Evolutionary conservation across 805 yeast genomes (phyloP).

Genomic region (Candida adriatica): DNA sequence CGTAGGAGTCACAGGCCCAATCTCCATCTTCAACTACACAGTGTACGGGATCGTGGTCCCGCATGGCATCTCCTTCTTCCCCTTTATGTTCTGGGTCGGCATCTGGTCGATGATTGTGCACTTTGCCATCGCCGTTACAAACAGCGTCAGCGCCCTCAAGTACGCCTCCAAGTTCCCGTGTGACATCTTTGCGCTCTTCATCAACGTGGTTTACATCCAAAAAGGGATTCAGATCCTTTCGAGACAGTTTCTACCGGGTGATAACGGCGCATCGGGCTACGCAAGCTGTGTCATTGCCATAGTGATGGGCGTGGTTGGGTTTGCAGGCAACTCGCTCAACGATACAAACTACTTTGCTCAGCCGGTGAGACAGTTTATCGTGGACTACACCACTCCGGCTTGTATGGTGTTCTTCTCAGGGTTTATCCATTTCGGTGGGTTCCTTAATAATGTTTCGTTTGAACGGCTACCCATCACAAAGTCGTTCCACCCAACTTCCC

Average conservation of each 20-base stretch:
- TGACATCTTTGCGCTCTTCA: conserved; percentile 89
- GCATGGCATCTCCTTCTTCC: conserved; percentile 42
- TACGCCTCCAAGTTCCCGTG: conserved; percentile 79
- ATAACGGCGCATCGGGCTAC: conserved; percentile 46
- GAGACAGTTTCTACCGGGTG: conserved; percentile 51
- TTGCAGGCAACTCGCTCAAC: conserved; percentile 44
- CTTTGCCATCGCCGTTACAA: conserved; percentile 59
- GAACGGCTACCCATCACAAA: conserved; percentile 60
- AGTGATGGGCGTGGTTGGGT: conserved; percentile 72
- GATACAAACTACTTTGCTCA: conserved; percentile 56
- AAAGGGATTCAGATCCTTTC: conserved; percentile 82
- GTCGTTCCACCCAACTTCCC: conserved; percentile 68
- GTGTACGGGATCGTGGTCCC: conserved; percentile 67
- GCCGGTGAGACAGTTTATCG: conserved; percentile 57
- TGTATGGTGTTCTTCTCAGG: conserved; percentile 88
- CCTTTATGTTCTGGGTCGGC: conserved; percentile 94
- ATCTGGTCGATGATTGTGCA: conserved; percentile 88
- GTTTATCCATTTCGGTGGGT: conserved; percentile 86
- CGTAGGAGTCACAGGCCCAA: conserved; percentile 97
- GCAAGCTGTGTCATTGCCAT: conserved; percentile 70
- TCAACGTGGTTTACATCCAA: conserved; percentile 79
- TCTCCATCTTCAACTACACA: conserved; percentile 86
- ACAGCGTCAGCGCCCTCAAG: conserved; percentile 58
- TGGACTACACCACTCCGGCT: conserved; percentile 82
- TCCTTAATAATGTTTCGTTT: conserved; percentile 48